Base-by-base conservation (phyloP, 805 yeast species). In the Cyberlindnera xylosilytica region DNA sequence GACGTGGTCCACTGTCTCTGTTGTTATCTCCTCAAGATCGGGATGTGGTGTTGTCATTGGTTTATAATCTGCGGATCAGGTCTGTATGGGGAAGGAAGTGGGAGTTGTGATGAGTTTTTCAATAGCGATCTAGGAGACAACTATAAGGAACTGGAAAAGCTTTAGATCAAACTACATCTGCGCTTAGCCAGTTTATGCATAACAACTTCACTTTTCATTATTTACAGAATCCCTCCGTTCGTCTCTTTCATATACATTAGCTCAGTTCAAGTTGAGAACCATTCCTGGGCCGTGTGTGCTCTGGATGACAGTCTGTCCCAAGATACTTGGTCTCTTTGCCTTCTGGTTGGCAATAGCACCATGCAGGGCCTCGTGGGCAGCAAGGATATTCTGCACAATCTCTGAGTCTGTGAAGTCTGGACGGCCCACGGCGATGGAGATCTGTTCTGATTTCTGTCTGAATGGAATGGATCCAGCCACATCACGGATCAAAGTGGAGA, bases 221-320 rank as follows among this genome's bases (percentile, higher is more conserved):
- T 31, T 5, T 31, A 31, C 34, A 31, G 12, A 31, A 4, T 13
- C 4, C 19, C 27, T 22, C n/a, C 18, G n/a, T 36, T 27, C 26
- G 26, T 31, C 17, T 15, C 22, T 3, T 29, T 36, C 33, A 29
- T 39, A 45, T 26, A 26, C 29, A 26, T 5, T 9, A 6, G n/a
- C n/a, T 44, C 32, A 47, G 30, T 47, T 47, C 46, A 76, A 68
- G 58, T 77, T 73, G 38, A 89, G 79, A 26, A 83, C 82, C 38
- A 87, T 73, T 27, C 88, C 82, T 1, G 96, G 96, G 18, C 95
- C 91, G 55, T 74, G 76, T 10, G 95, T 83, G 33, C 87, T 76
- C 29, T 81, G 69, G 44, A 89, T 62, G 19, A 73, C 72, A 16
- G 93, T 76, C 52, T 79, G 80, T 22, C 96, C 93, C 42, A 88